Base-by-base conservation (phyloP, 1,139 yeast genomes). In the Taphrina confusa region DNA sequence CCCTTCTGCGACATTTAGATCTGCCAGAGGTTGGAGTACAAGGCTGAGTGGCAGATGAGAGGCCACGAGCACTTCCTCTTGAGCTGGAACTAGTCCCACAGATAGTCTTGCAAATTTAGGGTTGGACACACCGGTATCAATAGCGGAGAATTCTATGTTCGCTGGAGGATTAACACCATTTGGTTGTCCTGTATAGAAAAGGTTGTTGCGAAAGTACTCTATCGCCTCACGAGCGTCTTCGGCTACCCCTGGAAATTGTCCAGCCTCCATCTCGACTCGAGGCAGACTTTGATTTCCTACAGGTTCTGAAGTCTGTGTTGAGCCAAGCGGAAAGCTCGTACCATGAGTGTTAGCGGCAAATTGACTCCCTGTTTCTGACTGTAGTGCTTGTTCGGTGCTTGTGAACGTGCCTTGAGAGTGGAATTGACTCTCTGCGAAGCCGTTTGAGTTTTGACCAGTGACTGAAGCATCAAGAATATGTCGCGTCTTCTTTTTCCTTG, bases 61-160 rank as follows among this genome's bases (percentile, higher is more conserved):
- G 1, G 84, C 81, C 34, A 80, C 77, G 67, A 95, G 79, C 62
- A 91, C 74, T 57, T 80, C 81, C 65, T 88, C 95, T 14, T 84
- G 78, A 42, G 81, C 82, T 1, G 98, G 98, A 11, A 91, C 82
- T 66, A 84, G 84, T 72, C 90, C 88, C 89, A 90, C 82, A 1
- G 96, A 78, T 60, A 88, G 76, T 62, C 96, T 78, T 69, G 87
- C 81, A 70, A 84, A 84, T 65, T 88, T 82, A 12, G 97, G 91
- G 30, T 87, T 83, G 1, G 96, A 82, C 2, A 85, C 81, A 2
- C 95, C 96, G 69, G 90, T 95, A 70, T 92, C 97, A 18, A 81
- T 75, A 1, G 86, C 80, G 60, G 77, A 78, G 69, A 78, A 87
- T 66, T 83, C 85, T 0, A 90, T 82, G 1, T 92, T 87, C 0